A percentile compares a stretch with the other conserved stretches of the same genome.
phyloP scores from a whole-genome alignment of 1,139 yeast species.

The Zhuliangozyma parablackwelliae region DNA sequence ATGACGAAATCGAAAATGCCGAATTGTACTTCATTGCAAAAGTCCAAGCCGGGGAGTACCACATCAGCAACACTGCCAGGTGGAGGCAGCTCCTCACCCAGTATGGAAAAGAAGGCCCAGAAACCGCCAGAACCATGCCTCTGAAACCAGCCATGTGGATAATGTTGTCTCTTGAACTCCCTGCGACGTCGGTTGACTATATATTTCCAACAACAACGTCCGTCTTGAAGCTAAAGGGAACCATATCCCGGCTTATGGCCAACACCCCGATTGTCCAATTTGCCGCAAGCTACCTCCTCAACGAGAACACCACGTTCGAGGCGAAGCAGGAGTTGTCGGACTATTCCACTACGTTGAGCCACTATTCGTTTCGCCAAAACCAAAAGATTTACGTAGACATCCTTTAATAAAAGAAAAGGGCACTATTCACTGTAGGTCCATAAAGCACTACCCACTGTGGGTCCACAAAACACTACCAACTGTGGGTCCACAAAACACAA shows the following conservation, averaged over 20 bases:
- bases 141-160: conserved; percentile 5
- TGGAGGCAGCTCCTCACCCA: conserved; percentile 26
- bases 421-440: no score
- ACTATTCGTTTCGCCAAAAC: conserved; percentile 24
- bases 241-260: conserved; percentile 12
- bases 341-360: conserved; percentile 32
- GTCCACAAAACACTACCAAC: conserved; percentile 52
- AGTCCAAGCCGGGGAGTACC: conserved; percentile 32
- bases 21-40: conserved; percentile 63
- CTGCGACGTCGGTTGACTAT: neutral
- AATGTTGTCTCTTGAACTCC: conserved; percentile 2
- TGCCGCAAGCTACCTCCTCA: conserved; percentile 15
- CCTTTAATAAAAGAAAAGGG: neutral
- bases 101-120: conserved; percentile 14
- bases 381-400: conserved; percentile 16
- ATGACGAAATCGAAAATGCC: conserved; percentile 53
- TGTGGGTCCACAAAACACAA: conserved; percentile 70
- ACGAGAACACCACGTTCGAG: conserved; percentile 9
- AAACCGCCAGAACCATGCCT: neutral
- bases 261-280: conserved; percentile 16
- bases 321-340: conserved; percentile 21
- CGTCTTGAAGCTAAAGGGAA: conserved; percentile 27
- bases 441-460: conserved; percentile 28
- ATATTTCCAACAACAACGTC: conserved; percentile 11
- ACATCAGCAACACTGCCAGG: conserved; percentile 13